These are phyloP conservation scores for Lactarius evosmus DNA, from an alignment of 768 basidiomycete genomes.

Conservation along the genomic window DNA sequence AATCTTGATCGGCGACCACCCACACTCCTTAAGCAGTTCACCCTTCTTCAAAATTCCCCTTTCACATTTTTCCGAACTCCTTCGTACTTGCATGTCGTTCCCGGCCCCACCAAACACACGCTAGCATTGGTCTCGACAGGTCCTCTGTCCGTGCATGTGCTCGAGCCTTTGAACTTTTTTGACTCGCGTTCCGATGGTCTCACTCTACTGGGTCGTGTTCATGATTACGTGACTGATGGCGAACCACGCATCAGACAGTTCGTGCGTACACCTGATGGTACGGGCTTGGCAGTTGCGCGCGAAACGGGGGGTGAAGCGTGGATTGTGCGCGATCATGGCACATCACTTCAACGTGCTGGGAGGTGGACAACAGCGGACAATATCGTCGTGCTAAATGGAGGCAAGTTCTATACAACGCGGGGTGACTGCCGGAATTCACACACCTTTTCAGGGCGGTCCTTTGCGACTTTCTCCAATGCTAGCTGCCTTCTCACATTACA, in stretches of 20 bases:
- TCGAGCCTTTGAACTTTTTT: slow-evolving; percentile 61
- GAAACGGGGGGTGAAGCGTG: slow-evolving; percentile 62
- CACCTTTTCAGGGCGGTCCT: slow-evolving; percentile 43
- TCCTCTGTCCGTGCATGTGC: slow-evolving; percentile 58
- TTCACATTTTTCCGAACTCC: slow-evolving; percentile 48
- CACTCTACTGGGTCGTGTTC: slow-evolving; percentile 27
- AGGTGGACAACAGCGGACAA: slow-evolving; percentile 58
- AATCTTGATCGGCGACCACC: slow-evolving; percentile 89
- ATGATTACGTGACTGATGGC: slow-evolving; percentile 15
- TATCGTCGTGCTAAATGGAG: slow-evolving; percentile 67
- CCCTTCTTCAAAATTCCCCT: slow-evolving; percentile 60
- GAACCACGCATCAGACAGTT: slow-evolving; percentile 48
- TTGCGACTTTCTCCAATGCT: slow-evolving; percentile 57
- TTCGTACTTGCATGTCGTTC: slow-evolving; percentile 51
- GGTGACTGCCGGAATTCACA: slow-evolving; percentile 12
- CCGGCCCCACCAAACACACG: slow-evolving; percentile 41
- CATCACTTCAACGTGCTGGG: slow-evolving; percentile 46
- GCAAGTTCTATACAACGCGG: slow-evolving; percentile 37
- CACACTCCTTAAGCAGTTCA: slow-evolving; percentile 72
- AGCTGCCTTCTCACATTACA: slow-evolving; percentile 51
- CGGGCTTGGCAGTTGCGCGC: slow-evolving; percentile 66
- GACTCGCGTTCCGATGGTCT: slow-evolving; percentile 54
- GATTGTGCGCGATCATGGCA: slow-evolving; percentile 48
- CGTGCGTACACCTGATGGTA: slow-evolving; percentile 76
- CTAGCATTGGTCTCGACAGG: slow-evolving; percentile 57